A percentile compares a stretch with the other conserved stretches of the same genome.
Conservation (phyloP, 495 filamentous ascomycete species). For the Penicillium cataractarum region DNA sequence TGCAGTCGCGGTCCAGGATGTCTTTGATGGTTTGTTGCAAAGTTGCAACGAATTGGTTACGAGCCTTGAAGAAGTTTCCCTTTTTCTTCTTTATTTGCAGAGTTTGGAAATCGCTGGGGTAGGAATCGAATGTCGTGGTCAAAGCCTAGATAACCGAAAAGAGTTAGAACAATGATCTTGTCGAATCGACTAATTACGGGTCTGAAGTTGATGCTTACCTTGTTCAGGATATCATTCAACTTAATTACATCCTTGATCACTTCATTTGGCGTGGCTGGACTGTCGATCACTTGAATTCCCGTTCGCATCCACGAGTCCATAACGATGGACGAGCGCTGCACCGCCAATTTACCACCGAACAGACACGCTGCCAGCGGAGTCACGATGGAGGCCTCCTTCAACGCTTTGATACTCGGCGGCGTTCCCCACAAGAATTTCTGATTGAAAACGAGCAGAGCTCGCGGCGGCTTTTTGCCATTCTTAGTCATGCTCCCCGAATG, state of each 20-base stretch:
- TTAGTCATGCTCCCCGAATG: slow-evolving; percentile 2
- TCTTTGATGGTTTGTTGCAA: slow-evolving; percentile 4
- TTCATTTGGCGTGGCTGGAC: slow-evolving; percentile 13
- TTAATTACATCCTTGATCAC: slow-evolving; percentile 45
- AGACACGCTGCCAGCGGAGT: slow-evolving; percentile 50
- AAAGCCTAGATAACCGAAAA: background rate
- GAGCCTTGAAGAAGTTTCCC: slow-evolving; percentile 1
- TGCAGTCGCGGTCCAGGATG: slow-evolving; percentile 10
- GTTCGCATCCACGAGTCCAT: slow-evolving; percentile 57
- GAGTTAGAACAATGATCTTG: background rate
- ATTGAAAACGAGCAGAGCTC: slow-evolving; percentile 3
- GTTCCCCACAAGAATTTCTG: background rate
- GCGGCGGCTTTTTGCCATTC: slow-evolving; percentile 2
- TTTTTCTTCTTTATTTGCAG: slow-evolving; percentile 3
- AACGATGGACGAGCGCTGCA: slow-evolving; percentile 33
- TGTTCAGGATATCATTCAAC: slow-evolving; percentile 47
- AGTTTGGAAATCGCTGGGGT: background rate
- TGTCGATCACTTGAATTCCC: slow-evolving; percentile 26
- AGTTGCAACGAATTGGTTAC: background rate
- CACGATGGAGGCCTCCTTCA: slow-evolving; percentile 43
- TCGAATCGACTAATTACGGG: background rate
- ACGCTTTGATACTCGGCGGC: background rate
- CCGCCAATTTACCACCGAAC: slow-evolving; percentile 53
- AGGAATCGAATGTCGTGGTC: slow-evolving; percentile 3
- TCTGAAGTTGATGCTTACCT: slow-evolving; percentile 17